Evolutionary conservation across 73 alveolate species (phyloP).

Genomic region (Stentor roeselii): DNA sequence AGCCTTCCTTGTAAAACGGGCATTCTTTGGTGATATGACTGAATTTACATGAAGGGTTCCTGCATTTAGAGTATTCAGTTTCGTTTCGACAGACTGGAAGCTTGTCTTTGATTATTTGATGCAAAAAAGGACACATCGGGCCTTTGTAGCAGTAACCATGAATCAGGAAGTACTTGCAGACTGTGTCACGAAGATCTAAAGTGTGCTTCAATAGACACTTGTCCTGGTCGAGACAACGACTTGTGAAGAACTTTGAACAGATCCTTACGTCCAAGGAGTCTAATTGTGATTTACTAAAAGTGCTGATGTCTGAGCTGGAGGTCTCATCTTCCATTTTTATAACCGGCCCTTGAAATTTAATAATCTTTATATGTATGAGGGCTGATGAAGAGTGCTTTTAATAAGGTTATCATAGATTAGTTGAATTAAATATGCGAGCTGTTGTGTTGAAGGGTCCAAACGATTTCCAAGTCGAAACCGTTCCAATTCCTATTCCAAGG

Average conservation of each 20-base stretch:
- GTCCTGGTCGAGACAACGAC: neutral
- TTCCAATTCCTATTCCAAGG: slow-evolving; percentile 44
- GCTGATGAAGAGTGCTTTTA: too few species aligned
- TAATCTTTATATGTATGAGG: too few species aligned
- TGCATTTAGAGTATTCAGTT: neutral
- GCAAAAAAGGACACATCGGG: neutral
- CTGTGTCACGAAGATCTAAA: neutral
- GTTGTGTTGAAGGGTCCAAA: neutral
- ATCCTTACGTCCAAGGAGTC: slow-evolving; percentile 2
- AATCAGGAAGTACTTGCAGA: neutral
- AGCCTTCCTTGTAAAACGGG: too few species aligned
- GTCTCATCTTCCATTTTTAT: too few species aligned
- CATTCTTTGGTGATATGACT: neutral
- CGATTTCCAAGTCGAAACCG: slow-evolving; percentile 25
- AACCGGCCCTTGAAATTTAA: too few species aligned
- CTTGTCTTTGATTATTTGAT: neutral
- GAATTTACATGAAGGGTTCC: neutral
- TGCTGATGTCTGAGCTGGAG: too few species aligned
- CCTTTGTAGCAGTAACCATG: neutral
- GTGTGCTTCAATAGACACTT: neutral
- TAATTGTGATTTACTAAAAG: too few species aligned
- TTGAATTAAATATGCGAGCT: slow-evolving; percentile 10
- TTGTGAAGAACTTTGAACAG: neutral
- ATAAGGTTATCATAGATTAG: too few species aligned
- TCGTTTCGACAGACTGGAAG: neutral